phyloP scores from a whole-genome alignment of 208 protist species.

The Porcisia hertigi region DNA sequence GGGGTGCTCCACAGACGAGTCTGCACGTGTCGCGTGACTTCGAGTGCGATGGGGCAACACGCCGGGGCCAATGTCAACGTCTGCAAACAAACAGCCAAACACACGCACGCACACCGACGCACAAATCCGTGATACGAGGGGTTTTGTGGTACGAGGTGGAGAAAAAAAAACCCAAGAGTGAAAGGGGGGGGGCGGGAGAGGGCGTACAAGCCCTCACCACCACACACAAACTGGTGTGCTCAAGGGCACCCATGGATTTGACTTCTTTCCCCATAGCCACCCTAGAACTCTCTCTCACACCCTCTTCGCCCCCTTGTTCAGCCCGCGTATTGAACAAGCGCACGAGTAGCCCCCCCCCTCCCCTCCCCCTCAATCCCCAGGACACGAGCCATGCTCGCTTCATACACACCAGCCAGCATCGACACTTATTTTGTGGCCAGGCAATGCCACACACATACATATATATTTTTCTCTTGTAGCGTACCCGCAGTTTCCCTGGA shows the following conservation, averaged over 20 bases:
- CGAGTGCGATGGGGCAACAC: background rate
- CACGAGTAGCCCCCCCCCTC: too few relatives aligned
- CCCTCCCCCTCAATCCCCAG: background rate
- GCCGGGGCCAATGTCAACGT: background rate
- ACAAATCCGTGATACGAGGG: background rate
- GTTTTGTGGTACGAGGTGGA: too few relatives aligned
- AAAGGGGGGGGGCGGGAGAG: background rate
- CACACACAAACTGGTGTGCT: background rate
- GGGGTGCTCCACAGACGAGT: too few relatives aligned
- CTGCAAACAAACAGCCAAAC: too few relatives aligned
- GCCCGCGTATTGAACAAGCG: background rate
- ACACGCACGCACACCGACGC: background rate
- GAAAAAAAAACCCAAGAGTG: background rate
- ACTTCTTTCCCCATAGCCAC: background rate
- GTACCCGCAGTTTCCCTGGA: background rate
- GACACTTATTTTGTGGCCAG: too few relatives aligned
- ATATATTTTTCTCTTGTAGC: background rate
- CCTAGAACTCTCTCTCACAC: background rate
- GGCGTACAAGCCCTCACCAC: background rate
- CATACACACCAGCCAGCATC: too few relatives aligned
- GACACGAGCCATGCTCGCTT: background rate
- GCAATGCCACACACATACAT: too few relatives aligned
- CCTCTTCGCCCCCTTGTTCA: background rate
- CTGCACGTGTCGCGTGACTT: too few relatives aligned
- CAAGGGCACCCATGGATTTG: background rate